These are phyloP conservation scores for Aspergillus pseudoviridinutans DNA, from an alignment of 2,329 filamentous ascomycete species.

Conservation along the genomic window DNA sequence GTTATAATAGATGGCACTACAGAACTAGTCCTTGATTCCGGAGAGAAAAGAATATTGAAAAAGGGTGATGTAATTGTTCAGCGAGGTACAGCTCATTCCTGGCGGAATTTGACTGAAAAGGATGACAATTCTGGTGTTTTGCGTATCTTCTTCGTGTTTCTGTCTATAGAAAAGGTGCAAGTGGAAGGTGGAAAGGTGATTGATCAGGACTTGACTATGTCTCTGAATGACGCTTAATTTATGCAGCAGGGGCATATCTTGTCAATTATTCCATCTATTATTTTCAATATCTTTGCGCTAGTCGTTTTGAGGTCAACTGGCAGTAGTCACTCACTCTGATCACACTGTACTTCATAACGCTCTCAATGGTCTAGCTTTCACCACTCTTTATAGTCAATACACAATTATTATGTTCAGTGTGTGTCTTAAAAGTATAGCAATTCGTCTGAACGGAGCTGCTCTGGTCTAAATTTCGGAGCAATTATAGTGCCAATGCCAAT, in stretches of 20 bases:
- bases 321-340: neutral
- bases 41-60: neutral
- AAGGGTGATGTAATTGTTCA: neutral
- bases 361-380: neutral
- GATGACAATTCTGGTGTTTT: neutral
- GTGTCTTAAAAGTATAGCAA: neutral
- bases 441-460: neutral
- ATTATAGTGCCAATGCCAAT: too few species aligned
- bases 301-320: neutral
- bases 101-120: neutral
- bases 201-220: neutral
- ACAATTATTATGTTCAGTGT: neutral
- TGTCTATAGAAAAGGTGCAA: neutral
- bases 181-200: neutral
- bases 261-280: too few species aligned
- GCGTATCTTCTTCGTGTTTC: neutral
- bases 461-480: too few species aligned
- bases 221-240: neutral
- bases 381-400: neutral
- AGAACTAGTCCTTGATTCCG: neutral
- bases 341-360: neutral
- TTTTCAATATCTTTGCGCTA: neutral
- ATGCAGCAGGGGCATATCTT: neutral
- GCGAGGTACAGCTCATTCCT: neutral
- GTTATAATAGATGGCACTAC: neutral